A percentile compares a stretch with the other conserved stretches of the same genome.
Evolutionary conservation across 2,329 filamentous ascomycete species (phyloP).

Genomic region (Exophiala aquamarina): DNA sequence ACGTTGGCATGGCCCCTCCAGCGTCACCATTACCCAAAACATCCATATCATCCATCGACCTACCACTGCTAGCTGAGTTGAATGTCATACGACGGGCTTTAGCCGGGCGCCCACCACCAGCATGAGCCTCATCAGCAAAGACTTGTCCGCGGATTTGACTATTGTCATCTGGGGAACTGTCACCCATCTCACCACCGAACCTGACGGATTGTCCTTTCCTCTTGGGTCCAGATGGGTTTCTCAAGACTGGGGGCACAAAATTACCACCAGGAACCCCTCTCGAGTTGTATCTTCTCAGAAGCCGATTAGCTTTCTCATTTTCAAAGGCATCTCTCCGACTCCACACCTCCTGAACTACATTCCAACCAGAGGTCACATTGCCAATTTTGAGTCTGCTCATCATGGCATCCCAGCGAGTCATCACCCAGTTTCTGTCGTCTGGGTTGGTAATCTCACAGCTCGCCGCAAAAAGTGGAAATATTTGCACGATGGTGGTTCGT

Average conservation of each 20-base stretch:
- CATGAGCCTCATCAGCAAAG: no score
- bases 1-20: not conserved
- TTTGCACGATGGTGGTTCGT: conserved; percentile 66
- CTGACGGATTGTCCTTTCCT: conserved; percentile 14
- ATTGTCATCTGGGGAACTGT: conserved; percentile 4
- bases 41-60: not conserved
- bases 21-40: not conserved
- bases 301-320: conserved; percentile 39
- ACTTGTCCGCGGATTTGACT: not conserved
- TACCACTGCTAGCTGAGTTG: not conserved
- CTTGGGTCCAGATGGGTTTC: conserved; percentile 22
- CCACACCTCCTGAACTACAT: conserved; percentile 69
- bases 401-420: conserved; percentile 63
- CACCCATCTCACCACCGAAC: not conserved
- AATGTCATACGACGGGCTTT: conserved; percentile 1
- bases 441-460: conserved; percentile 61
- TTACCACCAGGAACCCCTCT: conserved; percentile 35
- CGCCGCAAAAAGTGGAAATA: conserved; percentile 67
- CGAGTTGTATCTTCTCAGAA: conserved; percentile 42
- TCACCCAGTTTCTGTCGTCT: conserved; percentile 65
- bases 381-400: conserved; percentile 64
- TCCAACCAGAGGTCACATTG: conserved; percentile 64
- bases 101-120: no score
- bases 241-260: conserved; percentile 20
- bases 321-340: conserved; percentile 57